Conservation (phyloP, 306 rosid genomes). For the Glycine tomentella region DNA sequence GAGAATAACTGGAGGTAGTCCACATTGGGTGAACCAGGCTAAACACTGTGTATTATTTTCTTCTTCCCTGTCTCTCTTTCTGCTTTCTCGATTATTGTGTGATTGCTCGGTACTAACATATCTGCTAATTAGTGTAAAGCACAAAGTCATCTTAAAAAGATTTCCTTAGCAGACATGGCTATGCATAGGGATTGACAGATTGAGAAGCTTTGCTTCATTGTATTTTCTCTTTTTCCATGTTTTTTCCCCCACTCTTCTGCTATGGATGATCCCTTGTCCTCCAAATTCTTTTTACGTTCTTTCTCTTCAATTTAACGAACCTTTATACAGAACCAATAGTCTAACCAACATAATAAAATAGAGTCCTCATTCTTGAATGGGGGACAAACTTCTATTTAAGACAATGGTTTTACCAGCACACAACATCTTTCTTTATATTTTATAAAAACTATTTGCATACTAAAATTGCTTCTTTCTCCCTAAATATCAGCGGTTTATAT, state of each 20-base stretch:
- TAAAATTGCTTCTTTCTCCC: neutral
- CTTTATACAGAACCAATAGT: neutral
- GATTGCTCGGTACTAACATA: too few species aligned
- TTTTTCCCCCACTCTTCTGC: too few species aligned
- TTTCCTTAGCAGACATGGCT: neutral
- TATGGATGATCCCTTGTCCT: conserved; percentile 2
- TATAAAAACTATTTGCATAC: neutral
- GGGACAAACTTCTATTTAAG: too few species aligned
- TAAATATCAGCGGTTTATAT: neutral
- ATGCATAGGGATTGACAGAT: neutral
- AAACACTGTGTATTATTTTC: too few species aligned
- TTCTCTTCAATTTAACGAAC: neutral
- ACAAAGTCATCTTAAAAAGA: neutral
- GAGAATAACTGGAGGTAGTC: too few species aligned
- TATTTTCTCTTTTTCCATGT: too few species aligned
- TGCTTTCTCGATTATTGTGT: too few species aligned
- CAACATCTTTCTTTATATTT: neutral
- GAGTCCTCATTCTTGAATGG: neutral
- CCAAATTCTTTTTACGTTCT: neutral
- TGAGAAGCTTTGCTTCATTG: neutral
- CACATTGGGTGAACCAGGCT: too few species aligned
- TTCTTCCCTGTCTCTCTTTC: too few species aligned
- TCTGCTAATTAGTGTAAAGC: neutral
- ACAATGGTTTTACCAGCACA: too few species aligned
- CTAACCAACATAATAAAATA: neutral